These are phyloP conservation scores for Solanum acaule DNA, from an alignment of 257 asterid species.

Conservation along the genomic window DNA sequence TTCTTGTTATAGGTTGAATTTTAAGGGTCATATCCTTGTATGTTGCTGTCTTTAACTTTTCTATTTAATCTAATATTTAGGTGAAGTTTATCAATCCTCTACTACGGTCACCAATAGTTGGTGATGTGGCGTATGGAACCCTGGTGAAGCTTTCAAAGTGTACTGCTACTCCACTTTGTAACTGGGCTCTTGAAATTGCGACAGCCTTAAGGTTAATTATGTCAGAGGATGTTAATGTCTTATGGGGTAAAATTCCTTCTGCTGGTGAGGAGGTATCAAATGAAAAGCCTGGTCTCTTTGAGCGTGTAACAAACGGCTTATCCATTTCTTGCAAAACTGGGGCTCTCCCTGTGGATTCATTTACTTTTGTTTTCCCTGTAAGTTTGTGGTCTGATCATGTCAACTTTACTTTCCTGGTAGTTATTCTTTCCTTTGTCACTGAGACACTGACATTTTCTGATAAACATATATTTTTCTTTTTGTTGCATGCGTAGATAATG, in stretches of 20 bases:
- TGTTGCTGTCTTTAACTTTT: background rate
- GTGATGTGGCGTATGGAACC: slow-evolving; percentile 85
- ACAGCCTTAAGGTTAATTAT: slow-evolving; percentile 75
- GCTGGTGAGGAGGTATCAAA: slow-evolving; percentile 45
- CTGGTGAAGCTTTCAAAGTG: slow-evolving; percentile 84
- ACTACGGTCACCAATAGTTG: slow-evolving; percentile 68
- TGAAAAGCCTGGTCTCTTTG: slow-evolving; percentile 72
- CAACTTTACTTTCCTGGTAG: background rate
- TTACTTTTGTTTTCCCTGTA: slow-evolving; percentile 93
- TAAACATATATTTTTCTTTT: background rate
- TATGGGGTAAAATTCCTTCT: slow-evolving; percentile 65
- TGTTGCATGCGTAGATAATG: slow-evolving; percentile 46
- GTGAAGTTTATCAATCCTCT: slow-evolving; percentile 70
- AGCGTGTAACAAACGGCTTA: slow-evolving; percentile 69
- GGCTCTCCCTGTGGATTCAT: slow-evolving; percentile 92
- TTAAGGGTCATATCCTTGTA: background rate
- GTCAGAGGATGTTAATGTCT: slow-evolving; percentile 44
- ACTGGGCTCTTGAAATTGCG: slow-evolving; percentile 95
- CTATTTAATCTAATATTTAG: slow-evolving; percentile 18
- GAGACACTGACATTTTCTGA: background rate
- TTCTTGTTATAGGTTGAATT: background rate
- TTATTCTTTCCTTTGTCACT: background rate
- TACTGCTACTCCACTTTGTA: slow-evolving; percentile 74
- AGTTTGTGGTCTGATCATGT: background rate
- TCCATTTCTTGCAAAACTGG: slow-evolving; percentile 86